These are phyloP conservation scores for Goffeauzyma gilvescens DNA, from an alignment of 768 basidiomycete genomes.

Conservation along the genomic window DNA sequence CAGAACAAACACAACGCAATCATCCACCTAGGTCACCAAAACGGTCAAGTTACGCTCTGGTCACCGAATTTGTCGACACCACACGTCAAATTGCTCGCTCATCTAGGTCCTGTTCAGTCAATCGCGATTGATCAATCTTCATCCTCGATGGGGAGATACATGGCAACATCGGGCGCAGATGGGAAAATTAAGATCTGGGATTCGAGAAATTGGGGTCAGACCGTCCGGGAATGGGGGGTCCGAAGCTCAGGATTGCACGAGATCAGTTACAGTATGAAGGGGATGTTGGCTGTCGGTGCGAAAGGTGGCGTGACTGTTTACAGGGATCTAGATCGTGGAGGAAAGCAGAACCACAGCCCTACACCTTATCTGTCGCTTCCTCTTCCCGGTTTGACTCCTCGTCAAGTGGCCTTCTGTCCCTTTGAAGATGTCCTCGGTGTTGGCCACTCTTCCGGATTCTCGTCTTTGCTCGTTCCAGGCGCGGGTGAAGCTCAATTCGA, in stretches of 20 bases:
- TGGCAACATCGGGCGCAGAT: conserved; percentile 76
- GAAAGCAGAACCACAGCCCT: conserved; percentile 38
- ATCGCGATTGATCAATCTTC: conserved; percentile 62
- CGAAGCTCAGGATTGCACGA: conserved; percentile 41
- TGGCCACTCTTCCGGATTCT: conserved; percentile 44
- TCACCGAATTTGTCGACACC: conserved; percentile 84
- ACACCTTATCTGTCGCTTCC: conserved; percentile 69
- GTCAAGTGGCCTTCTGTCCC: conserved; percentile 60
- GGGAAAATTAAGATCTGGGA: conserved; percentile 91
- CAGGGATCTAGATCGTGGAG: conserved; percentile 33
- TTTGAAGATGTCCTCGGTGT: conserved; percentile 32
- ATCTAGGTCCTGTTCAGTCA: conserved; percentile 65
- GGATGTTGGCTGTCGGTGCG: conserved; percentile 58
- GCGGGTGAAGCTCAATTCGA: conserved; percentile 91
- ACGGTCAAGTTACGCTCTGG: conserved; percentile 84
- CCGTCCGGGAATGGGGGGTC: conserved; percentile 52
- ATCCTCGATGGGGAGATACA: conserved; percentile 56
- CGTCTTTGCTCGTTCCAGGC: conserved; percentile 74
- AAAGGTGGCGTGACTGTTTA: conserved; percentile 78
- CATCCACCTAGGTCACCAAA: conserved; percentile 82
- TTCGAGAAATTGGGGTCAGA: conserved; percentile 82
- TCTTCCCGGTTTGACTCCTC: conserved; percentile 58
- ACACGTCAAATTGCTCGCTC: conserved; percentile 76
- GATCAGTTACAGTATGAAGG: conserved; percentile 69
- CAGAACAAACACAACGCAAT: conserved; percentile 89